Percentiles rank a stretch among this genome's conserved stretches.
Conservation (phyloP, 2,329 filamentous ascomycete genomes). For the Ophidiomyces ophidiicola region DNA sequence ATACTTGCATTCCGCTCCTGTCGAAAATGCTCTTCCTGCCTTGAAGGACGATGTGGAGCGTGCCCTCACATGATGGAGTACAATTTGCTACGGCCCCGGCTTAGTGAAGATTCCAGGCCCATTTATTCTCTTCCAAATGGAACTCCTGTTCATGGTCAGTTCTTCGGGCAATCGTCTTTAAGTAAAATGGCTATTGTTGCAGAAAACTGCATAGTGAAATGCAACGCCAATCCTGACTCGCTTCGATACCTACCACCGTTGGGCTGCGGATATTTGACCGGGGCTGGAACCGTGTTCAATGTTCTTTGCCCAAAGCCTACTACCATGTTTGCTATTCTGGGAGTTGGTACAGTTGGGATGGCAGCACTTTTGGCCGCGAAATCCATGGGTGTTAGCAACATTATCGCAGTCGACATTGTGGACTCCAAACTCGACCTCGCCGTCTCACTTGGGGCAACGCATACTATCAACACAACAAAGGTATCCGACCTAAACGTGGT, state of each 20-base stretch:
- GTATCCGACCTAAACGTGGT: constrained; percentile 1
- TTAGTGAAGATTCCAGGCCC: background rate
- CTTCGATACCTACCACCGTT: constrained; percentile 2
- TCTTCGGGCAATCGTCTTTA: constrained; percentile 3
- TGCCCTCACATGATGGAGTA: background rate
- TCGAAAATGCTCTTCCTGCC: background rate
- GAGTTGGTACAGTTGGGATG: constrained; percentile 1
- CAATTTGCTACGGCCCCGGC: constrained; percentile 2
- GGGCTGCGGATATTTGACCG: constrained; percentile 4
- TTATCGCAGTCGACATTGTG: constrained; percentile 4
- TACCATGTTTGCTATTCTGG: background rate
- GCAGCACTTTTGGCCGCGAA: constrained; percentile 2
- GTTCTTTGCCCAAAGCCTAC: background rate
- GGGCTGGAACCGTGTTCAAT: constrained; percentile 4
- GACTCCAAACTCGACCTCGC: constrained; percentile 3
- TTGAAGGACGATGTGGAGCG: background rate
- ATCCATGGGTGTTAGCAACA: constrained; percentile 1
- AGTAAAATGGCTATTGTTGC: constrained; percentile 6
- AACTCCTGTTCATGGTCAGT: constrained; percentile 3
- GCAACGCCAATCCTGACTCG: background rate
- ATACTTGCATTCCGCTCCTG: constrained; percentile 2
- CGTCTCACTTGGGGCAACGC: constrained; percentile 1
- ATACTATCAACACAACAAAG: constrained; percentile 1
- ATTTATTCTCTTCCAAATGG: constrained; percentile 1
- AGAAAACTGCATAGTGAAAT: constrained; percentile 2